Percentiles rank a stretch among this genome's conserved stretches.
Conservation (phyloP, 371 early-diverging fungal species). For the Cokeromyces recurvatus region DNA sequence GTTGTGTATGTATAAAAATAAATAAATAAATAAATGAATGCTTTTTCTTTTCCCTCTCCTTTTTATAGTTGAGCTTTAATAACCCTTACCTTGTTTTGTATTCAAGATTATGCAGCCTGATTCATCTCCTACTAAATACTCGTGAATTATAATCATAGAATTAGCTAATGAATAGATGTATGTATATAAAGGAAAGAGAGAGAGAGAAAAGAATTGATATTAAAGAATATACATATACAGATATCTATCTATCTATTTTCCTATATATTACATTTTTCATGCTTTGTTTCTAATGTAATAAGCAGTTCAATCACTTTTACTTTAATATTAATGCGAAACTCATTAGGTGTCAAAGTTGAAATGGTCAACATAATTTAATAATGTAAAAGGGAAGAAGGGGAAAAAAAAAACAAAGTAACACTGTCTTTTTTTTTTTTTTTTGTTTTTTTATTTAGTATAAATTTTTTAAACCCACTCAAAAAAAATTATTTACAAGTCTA, state of each 20-base stretch:
- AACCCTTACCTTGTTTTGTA: constrained; percentile 18
- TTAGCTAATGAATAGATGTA: neutral
- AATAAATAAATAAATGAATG: too few relatives aligned
- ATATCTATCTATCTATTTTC: too few relatives aligned
- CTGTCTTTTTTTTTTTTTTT: too few relatives aligned
- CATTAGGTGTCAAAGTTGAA: constrained; percentile 13
- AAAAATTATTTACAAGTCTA: too few relatives aligned
- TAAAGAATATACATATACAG: too few relatives aligned
- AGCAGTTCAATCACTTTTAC: constrained; percentile 16
- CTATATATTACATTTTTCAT: constrained; percentile 4
- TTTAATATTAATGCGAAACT: constrained; percentile 19
- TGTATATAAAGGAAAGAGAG: neutral
- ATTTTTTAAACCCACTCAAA: neutral
- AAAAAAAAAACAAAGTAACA: constrained; percentile 3
- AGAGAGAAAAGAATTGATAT: neutral
- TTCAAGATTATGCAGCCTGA: constrained; percentile 23
- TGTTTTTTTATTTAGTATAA: neutral
- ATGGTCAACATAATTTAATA: neutral
- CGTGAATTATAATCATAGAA: constrained; percentile 11
- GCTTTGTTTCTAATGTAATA: constrained; percentile 9
- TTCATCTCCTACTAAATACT: constrained; percentile 25
- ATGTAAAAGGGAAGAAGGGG: constrained; percentile 2
- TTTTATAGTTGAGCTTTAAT: too few relatives aligned
- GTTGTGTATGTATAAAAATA: too few relatives aligned
- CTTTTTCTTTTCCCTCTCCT: too few relatives aligned